A percentile compares a stretch with the other conserved stretches of the same genome.
Conservation (phyloP, 2,329 filamentous ascomycete genomes). For the Diaporthe destruens region DNA sequence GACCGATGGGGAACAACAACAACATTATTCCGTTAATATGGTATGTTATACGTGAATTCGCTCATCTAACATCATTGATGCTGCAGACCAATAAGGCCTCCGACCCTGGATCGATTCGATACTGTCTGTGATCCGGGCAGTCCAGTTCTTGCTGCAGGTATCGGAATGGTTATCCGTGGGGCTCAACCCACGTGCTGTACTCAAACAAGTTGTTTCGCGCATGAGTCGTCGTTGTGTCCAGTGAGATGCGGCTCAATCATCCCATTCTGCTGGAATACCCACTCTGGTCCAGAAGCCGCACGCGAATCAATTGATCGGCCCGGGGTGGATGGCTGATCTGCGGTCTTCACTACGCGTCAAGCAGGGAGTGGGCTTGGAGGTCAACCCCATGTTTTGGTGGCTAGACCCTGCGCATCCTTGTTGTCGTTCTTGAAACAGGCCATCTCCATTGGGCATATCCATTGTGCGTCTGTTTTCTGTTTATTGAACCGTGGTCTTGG, state of each 20-base stretch:
- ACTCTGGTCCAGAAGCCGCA: constrained; percentile 4
- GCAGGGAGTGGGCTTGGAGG: not conserved
- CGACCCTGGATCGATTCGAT: too few relatives aligned
- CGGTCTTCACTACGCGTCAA: not conserved
- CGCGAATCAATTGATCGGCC: constrained; percentile 8
- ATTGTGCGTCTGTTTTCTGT: constrained; percentile 25
- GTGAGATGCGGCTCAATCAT: constrained; percentile 26
- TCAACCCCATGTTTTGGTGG: constrained; percentile 3
- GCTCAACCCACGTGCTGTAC: constrained; percentile 14
- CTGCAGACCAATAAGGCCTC: not conserved
- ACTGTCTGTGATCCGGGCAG: not conserved
- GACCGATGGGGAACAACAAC: not conserved
- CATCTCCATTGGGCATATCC: constrained; percentile 4
- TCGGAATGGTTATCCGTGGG: not conserved
- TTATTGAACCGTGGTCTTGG: constrained; percentile 21
- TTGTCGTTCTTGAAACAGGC: constrained; percentile 30
- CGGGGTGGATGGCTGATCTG: constrained; percentile 5
- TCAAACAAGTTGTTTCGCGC: not conserved
- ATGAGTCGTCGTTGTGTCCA: constrained; percentile 7
- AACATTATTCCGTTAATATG: constrained; percentile 14
- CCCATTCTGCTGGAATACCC: constrained; percentile 7
- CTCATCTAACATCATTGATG: not conserved
- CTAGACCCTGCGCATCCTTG: constrained; percentile 23
- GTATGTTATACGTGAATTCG: not conserved
- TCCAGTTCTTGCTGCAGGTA: not conserved